Conservation (phyloP, 2,329 filamentous ascomycete genomes). For the Blastomyces gilchristii region DNA sequence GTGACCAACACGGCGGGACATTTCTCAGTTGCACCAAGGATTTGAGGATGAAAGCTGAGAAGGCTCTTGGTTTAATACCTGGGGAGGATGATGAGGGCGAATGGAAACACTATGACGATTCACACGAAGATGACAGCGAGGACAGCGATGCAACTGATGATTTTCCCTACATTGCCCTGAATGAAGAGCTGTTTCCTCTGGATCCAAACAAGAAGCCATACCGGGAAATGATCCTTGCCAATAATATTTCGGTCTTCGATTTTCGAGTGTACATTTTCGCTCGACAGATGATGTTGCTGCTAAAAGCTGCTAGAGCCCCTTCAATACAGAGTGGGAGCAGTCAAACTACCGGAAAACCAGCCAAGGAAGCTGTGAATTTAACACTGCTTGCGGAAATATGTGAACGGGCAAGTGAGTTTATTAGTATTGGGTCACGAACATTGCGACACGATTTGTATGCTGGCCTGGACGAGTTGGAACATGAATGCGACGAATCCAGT, state of each 20-base stretch:
- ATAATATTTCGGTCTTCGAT: conserved; percentile 92
- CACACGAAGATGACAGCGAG: conserved; percentile 24
- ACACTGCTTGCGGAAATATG: conserved; percentile 77
- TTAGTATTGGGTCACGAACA: conserved; percentile 66
- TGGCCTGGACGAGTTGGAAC: conserved; percentile 42
- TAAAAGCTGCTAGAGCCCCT: conserved; percentile 64
- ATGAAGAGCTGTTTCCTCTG: conserved; percentile 31
- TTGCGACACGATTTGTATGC: conserved; percentile 66
- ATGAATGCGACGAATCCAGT: conserved; percentile 22
- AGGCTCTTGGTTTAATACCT: conserved; percentile 36
- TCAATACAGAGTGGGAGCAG: conserved; percentile 23
- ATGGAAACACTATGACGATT: conserved; percentile 9
- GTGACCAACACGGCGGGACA: conserved; percentile 58
- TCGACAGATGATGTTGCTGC: conserved; percentile 69
- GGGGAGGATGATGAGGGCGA: conserved; percentile 13
- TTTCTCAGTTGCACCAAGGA: conserved; percentile 66
- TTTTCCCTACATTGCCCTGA: conserved; percentile 20
- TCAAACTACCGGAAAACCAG: conserved; percentile 37
- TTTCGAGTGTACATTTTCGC: conserved; percentile 91
- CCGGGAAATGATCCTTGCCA: conserved; percentile 81
- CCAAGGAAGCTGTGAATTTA: conserved; percentile 62
- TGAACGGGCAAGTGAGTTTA: conserved; percentile 69
- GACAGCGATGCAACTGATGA: conserved; percentile 24
- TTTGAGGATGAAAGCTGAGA: conserved; percentile 51
- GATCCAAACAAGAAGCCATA: conserved; percentile 63